Base-by-base conservation (phyloP, 805 yeast genomes). In the Metschnikowia arizonensis region DNA sequence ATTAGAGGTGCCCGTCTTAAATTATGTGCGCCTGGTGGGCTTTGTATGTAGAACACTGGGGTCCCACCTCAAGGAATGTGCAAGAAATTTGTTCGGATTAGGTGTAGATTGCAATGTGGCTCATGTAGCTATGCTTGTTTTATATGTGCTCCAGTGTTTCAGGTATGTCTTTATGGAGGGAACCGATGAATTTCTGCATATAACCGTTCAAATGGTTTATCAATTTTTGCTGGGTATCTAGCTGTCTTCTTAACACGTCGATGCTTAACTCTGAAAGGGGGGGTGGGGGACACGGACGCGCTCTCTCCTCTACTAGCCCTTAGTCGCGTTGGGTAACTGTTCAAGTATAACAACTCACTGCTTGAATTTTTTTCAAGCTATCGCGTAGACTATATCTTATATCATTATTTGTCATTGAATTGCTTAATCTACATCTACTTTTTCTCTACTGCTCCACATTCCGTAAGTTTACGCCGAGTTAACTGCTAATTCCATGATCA, bases 401-500 rank as follows among this genome's bases (percentile, higher is more conserved):
- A 18, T 37, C 40, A 29, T 19, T 18, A 37, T 28, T 26, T 12
- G 26, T 37, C 40, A 37, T 37, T 28, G 33, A 28, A 28, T 37
- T 29, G n/a, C 17, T 33, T 18, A 8, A 35, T 24, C 25, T n/a
- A 28, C n/a, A 28, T 10, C 29, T 23, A 23, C 18, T 19, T 8
- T 19, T 8, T 10, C 9, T 26, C 33, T 8, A 28, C 33, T 32
- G 23, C 14, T 36, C 29, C 38, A 9, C 15, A 29, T 17, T n/a
- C 24, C 36, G 24, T 44, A 53, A 11, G 55, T 48, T 43, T 50
- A 55, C 39, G 57, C 51, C 9, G 57, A 53, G 61, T 91, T 93
- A 14, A 93, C 98, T 1, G 99, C 99, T 53, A 91, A 74, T 65
- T 91, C 98, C 96, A 91, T 89, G 50, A 91, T 91, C 52, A 91